A percentile compares a stretch with the other conserved stretches of the same genome.
Evolutionary conservation across 2,329 filamentous ascomycete genomes (phyloP).

Genomic region (Paracoccidioides lutzii): DNA sequence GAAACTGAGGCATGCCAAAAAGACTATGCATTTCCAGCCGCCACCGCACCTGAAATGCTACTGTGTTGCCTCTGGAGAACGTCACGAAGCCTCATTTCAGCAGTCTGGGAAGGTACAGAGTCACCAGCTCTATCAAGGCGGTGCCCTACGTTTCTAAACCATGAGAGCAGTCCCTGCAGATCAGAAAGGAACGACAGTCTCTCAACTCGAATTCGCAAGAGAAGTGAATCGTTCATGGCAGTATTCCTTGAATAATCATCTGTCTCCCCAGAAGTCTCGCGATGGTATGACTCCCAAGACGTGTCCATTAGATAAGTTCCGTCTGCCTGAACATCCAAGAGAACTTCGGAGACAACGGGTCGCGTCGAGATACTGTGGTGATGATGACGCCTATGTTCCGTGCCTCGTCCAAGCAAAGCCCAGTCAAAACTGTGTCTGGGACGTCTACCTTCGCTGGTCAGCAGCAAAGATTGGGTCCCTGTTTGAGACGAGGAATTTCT

Average conservation of each 20-base stretch:
- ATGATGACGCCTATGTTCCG: slow-evolving; percentile 5
- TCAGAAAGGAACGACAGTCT: slow-evolving; percentile 16
- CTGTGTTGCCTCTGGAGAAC: slow-evolving; percentile 21
- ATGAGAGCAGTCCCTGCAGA: slow-evolving; percentile 24
- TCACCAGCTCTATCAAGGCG: slow-evolving; percentile 6
- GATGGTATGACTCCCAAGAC: slow-evolving; percentile 4
- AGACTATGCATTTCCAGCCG: background rate
- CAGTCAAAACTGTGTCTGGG: slow-evolving; percentile 10
- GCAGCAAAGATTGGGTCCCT: slow-evolving; percentile 10
- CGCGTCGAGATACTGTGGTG: slow-evolving; percentile 20
- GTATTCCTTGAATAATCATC: slow-evolving; percentile 1
- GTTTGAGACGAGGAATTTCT: background rate
- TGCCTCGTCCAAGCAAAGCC: slow-evolving; percentile 19
- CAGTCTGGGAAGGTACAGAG: slow-evolving; percentile 18
- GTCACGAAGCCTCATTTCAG: slow-evolving; percentile 25
- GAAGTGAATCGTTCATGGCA: background rate
- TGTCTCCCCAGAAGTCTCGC: background rate
- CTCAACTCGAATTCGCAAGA: slow-evolving; percentile 1
- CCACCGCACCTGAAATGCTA: background rate
- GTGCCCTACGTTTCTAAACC: slow-evolving; percentile 20
- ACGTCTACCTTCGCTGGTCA: slow-evolving; percentile 1
- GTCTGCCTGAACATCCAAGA: slow-evolving; percentile 25
- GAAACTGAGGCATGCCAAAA: background rate
- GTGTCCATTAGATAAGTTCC: slow-evolving; percentile 10
- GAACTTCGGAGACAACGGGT: slow-evolving; percentile 28